A percentile compares a stretch with the other conserved stretches of the same genome.
Conservation (phyloP, 345 rosid species). For the Eucalyptus tenuipes region DNA sequence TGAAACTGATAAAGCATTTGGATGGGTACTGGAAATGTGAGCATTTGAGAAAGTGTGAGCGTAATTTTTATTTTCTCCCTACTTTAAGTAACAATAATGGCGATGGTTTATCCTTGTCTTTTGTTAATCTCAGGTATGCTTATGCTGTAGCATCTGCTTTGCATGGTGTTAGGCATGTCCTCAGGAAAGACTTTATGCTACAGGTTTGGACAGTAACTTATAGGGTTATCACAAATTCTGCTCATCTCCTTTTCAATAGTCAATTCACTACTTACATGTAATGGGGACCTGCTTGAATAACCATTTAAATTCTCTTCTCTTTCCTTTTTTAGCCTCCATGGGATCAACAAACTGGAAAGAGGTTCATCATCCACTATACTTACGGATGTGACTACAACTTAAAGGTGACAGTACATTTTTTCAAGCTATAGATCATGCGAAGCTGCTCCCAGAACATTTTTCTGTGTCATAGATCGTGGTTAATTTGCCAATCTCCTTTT, state of each 20-base stretch:
- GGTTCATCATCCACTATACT: conserved; percentile 89
- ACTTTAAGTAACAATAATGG: not conserved
- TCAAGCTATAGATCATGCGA: not conserved
- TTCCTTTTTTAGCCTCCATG: conserved; percentile 80
- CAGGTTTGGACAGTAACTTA: conserved; percentile 40
- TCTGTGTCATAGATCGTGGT: not conserved
- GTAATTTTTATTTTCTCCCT: not conserved
- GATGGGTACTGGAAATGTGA: conserved; percentile 99
- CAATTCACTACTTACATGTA: not conserved
- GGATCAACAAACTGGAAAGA: conserved; percentile 59
- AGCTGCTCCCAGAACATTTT: not conserved
- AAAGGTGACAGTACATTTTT: conserved; percentile 33
- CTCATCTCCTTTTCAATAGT: not conserved
- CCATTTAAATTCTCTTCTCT: not conserved
- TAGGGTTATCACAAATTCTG: not conserved
- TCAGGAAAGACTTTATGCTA: conserved; percentile 83
- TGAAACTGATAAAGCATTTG: conserved; percentile 90
- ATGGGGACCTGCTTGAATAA: not conserved
- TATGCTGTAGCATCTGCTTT: conserved; percentile 96
- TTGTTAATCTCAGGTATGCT: conserved; percentile 54
- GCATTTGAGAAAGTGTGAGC: conserved; percentile 1
- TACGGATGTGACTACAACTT: conserved; percentile 89
- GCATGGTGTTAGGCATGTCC: conserved; percentile 82
- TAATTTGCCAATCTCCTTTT: not conserved
- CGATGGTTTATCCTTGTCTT: not conserved